Conservation (phyloP, 2,329 filamentous ascomycete species). For the Neurospora crassa region DNA sequence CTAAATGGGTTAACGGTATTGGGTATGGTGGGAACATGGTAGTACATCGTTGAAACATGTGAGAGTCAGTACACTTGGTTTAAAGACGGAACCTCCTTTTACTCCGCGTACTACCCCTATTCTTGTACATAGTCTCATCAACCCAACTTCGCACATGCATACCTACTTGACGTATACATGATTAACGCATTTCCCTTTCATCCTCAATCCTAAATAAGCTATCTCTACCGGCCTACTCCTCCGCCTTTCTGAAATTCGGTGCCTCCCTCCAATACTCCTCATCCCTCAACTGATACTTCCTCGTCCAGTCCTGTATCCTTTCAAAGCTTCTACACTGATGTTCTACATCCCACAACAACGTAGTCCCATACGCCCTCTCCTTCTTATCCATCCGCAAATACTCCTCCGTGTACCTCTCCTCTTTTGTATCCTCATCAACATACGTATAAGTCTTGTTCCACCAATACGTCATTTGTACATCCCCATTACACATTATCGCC, state of each 20-base stretch:
- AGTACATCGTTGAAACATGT: not conserved
- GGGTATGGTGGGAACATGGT: not conserved
- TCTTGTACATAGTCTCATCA: not conserved
- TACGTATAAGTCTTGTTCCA: not conserved
- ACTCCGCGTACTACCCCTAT: not conserved
- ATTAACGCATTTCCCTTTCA: not conserved
- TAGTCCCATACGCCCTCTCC: not conserved
- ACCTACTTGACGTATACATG: not conserved
- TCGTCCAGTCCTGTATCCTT: not conserved
- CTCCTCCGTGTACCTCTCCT: not conserved
- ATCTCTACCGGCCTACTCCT: not conserved
- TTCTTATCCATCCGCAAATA: not conserved
- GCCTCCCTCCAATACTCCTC: not conserved
- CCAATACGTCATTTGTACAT: not conserved
- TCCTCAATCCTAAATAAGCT: not conserved
- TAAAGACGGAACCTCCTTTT: not conserved
- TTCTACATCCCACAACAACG: not conserved
- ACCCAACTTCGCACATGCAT: not conserved
- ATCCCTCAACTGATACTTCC: not conserved
- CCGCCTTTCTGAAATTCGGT: not conserved
- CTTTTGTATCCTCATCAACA: not conserved
- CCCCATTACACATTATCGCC: not conserved
- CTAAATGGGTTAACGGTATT: slow-evolving; percentile 3
- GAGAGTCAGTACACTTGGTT: not conserved
- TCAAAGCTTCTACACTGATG: not conserved